A percentile compares a stretch with the other conserved stretches of the same genome.
phyloP scores from a whole-genome alignment of 148 eudicot species.

The Rhododendron williamsianum region DNA sequence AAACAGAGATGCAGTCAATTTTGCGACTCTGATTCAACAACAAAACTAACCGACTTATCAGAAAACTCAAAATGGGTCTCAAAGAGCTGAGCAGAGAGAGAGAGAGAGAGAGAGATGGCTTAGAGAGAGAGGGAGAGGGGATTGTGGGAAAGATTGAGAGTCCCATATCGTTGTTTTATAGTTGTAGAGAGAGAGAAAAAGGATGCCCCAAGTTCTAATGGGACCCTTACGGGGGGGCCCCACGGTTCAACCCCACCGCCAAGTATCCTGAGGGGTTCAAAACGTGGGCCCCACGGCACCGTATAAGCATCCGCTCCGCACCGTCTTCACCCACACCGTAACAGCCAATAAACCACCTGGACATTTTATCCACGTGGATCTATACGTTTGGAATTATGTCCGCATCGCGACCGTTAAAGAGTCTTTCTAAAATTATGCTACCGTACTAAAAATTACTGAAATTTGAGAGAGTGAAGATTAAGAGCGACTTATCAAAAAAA shows the following conservation, averaged over 20 bases:
- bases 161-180: slow-evolving; percentile 34
- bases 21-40: background rate
- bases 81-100: slow-evolving; percentile 2
- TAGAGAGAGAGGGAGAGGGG: slow-evolving; percentile 1
- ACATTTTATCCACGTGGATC: background rate
- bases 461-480: too few relatives aligned
- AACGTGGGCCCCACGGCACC: slow-evolving; percentile 18
- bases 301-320: background rate
- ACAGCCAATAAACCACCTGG: slow-evolving; percentile 23
- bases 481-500: too few relatives aligned
- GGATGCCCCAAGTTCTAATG: background rate
- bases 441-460: too few relatives aligned
- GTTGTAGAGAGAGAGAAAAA: slow-evolving; percentile 22
- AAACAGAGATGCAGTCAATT: background rate
- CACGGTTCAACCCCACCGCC: background rate
- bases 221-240: slow-evolving; percentile 9
- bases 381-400: background rate
- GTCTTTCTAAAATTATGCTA: too few relatives aligned
- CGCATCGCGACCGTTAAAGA: too few relatives aligned
- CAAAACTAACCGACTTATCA: background rate
- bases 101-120: slow-evolving; percentile 7
- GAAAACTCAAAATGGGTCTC: background rate
- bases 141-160: slow-evolving; percentile 21
- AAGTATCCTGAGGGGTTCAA: slow-evolving; percentile 11
- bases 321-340: slow-evolving; percentile 26